phyloP scores from a whole-genome alignment of 108 stramenopile genomes.

The Stephanodiscus triporus region DNA sequence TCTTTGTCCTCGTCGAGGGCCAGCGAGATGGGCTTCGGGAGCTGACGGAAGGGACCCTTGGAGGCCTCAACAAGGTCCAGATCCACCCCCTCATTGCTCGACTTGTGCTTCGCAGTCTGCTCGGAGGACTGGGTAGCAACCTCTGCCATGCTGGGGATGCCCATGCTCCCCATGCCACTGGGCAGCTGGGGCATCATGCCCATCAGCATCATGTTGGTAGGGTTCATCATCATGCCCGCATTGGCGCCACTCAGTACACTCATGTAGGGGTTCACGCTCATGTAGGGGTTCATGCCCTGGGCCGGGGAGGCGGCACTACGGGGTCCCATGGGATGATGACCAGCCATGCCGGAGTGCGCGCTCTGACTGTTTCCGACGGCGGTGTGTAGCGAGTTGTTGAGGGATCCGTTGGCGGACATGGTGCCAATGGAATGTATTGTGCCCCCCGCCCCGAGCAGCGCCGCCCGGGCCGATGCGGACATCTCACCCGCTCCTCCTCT shows the following conservation, averaged over 20 bases:
- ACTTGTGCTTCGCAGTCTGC: background rate
- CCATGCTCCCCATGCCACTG: background rate
- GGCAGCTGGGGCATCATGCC: background rate
- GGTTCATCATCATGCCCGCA: constrained; percentile 10
- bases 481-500: background rate
- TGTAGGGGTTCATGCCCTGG: background rate
- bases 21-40: constrained; percentile 60
- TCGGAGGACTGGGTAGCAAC: background rate
- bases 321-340: constrained; percentile 6
- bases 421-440: background rate
- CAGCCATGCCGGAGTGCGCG: background rate
- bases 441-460: background rate
- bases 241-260: background rate
- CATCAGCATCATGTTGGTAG: background rate
- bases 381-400: background rate
- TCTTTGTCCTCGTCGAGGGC: constrained; percentile 70
- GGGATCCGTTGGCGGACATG: background rate
- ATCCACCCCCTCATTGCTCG: background rate
- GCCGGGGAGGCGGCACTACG: background rate
- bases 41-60: constrained; percentile 64
- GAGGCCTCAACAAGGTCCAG: constrained; percentile 32
- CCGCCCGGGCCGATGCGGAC: background rate
- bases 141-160: background rate
- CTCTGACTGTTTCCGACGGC: background rate
- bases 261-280: constrained; percentile 6